Percentiles rank a stretch among this genome's conserved stretches.
Conservation (phyloP, 768 basidiomycete species). For the Coprinellus aureogranulatus region DNA sequence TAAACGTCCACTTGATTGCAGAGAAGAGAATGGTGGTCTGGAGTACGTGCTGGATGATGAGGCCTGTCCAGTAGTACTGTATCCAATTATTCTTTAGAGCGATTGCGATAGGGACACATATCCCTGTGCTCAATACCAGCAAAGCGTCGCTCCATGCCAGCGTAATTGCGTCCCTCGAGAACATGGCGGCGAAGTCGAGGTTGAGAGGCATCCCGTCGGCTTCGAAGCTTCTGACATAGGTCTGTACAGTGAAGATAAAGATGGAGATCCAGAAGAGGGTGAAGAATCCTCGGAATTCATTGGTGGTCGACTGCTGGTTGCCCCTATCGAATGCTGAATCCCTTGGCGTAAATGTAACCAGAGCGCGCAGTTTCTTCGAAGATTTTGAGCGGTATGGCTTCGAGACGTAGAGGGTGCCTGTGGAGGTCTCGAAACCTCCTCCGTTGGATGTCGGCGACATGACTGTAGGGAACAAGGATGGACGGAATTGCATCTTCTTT, state of each 20-base stretch:
- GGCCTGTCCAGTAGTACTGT: constrained; percentile 72
- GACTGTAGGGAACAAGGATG: neutral
- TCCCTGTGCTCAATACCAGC: constrained; percentile 70
- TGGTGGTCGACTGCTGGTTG: constrained; percentile 69
- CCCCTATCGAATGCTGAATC: constrained; percentile 81
- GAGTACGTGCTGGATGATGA: constrained; percentile 74
- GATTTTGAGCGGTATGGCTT: constrained; percentile 71
- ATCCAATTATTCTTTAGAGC: constrained; percentile 78
- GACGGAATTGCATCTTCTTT: neutral
- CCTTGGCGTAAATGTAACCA: constrained; percentile 84
- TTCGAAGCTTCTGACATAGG: constrained; percentile 75
- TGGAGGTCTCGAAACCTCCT: constrained; percentile 47
- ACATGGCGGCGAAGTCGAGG: constrained; percentile 78
- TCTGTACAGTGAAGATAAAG: constrained; percentile 76
- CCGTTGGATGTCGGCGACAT: neutral
- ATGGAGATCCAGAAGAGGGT: constrained; percentile 91
- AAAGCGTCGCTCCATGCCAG: constrained; percentile 83
- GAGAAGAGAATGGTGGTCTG: constrained; percentile 72
- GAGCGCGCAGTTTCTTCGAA: constrained; percentile 75
- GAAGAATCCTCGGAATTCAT: constrained; percentile 96
- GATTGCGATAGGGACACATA: constrained; percentile 84
- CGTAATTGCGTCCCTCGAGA: constrained; percentile 80
- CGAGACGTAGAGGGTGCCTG: constrained; percentile 71
- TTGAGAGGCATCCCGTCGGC: constrained; percentile 76
- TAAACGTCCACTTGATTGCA: constrained; percentile 88